Evolutionary conservation across 78 protist genomes (phyloP), one percentile per base, ranked within the genome.

Genomic region (Dictyostelium capitatum): DNA sequence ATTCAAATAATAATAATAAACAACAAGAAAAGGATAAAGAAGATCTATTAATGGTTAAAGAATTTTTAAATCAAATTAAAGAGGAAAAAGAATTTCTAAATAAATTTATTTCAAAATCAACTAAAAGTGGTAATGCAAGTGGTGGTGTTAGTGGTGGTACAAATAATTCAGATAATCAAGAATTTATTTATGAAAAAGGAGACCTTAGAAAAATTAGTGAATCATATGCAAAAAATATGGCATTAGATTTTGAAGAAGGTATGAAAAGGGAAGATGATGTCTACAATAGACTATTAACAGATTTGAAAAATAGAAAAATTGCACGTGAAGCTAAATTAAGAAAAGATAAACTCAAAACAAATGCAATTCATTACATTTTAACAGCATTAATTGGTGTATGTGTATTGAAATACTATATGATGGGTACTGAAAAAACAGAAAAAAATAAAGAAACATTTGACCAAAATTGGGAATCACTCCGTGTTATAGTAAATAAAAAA

Each of bases 401-500:
- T 5, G 8, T 37, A 12, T 8, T 32, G 6, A 25, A 17, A 3
- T 32, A 67, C 17, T 32, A 4, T 67, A 6, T 15, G 1, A 11
- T 28, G 4, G 23, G 19, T 15, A 5, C 0, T 15, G 75, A 67
- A 30, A 67, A 41, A 67, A 1, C 48, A 30, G 23, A 67, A 67
- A 67, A 10, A 4, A 28, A 28, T 32, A 10, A 30, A 46, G 14
- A 56, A n/a, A 17, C 43, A 23, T 80, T 80, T 50, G 72, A 80
- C 25, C 32, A 20, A 12, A 30, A 23, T 25, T 82, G 89, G 89
- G 79, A 82, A n/a, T 7, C 51, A 6, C 64, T 82, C 4, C 23
- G 23, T 28, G 50, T 50, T 30, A 30, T 82, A 6, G 89, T 82
- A 6, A 73, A 65, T 20, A 48, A 82, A 23, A 70, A 79, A 65